Conservation (phyloP, 2,329 filamentous ascomycete genomes). For the Aspergillus ochraceus region DNA sequence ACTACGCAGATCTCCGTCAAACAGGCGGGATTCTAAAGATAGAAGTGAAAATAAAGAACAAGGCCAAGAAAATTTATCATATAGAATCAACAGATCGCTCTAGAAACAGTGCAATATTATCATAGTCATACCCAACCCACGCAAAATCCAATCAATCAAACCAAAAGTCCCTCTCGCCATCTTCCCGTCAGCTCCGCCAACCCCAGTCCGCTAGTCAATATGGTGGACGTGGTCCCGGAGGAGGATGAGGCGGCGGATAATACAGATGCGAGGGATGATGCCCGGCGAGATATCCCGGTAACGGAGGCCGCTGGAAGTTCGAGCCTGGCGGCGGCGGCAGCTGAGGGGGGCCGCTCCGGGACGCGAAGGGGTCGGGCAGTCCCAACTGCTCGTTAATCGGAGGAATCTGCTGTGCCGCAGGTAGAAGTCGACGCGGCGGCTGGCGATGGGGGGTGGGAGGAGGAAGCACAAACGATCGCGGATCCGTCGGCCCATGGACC, state of each 20-base stretch:
- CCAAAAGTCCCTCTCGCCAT: neutral
- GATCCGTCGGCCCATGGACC: constrained; percentile 30
- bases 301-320: constrained; percentile 34
- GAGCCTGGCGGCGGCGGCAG: constrained; percentile 42
- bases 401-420: constrained; percentile 33
- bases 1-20: too few species aligned
- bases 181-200: neutral
- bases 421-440: constrained; percentile 38
- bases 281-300: constrained; percentile 28
- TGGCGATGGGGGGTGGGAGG: constrained; percentile 28
- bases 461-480: constrained; percentile 31
- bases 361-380: constrained; percentile 39
- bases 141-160: neutral
- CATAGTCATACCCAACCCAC: neutral
- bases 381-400: constrained; percentile 32
- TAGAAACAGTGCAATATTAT: neutral
- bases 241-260: constrained; percentile 21
- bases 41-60: neutral
- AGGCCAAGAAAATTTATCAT: too few species aligned
- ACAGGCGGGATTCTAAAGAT: neutral
- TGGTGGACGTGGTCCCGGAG: constrained; percentile 19
- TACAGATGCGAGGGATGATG: constrained; percentile 24
- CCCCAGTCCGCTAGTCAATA: constrained; percentile 9
- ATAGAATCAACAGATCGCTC: neutral
- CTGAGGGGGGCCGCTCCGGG: constrained; percentile 36